Conservation (phyloP, 2,329 filamentous ascomycete genomes). For the Aspergillus floridensis region DNA sequence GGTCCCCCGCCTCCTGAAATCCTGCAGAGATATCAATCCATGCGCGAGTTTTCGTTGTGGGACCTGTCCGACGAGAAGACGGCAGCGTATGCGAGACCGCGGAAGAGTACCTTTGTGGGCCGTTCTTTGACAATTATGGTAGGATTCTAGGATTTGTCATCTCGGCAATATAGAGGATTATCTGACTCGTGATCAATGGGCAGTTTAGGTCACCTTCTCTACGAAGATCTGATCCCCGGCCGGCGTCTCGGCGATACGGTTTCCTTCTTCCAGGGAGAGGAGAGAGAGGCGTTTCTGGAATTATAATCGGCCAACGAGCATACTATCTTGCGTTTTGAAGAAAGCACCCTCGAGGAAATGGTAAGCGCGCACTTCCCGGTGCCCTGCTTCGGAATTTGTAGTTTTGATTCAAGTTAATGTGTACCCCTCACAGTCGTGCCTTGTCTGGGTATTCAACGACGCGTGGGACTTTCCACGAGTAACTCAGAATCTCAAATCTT, state of each 20-base stretch:
- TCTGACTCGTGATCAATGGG: too few species aligned
- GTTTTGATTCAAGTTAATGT: too few species aligned
- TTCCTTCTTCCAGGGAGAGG: slow-evolving; percentile 28
- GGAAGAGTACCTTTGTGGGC: slow-evolving; percentile 37
- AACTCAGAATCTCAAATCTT: background rate
- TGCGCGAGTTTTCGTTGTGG: slow-evolving; percentile 30
- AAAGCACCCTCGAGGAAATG: slow-evolving; percentile 1
- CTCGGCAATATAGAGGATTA: background rate
- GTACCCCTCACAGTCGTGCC: background rate
- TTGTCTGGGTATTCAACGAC: slow-evolving; percentile 8
- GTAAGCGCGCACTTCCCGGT: background rate
- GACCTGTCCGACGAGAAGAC: slow-evolving; percentile 29
- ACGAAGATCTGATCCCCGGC: slow-evolving; percentile 33
- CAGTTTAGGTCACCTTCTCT: slow-evolving; percentile 32
- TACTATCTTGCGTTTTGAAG: slow-evolving; percentile 1
- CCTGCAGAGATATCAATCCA: slow-evolving; percentile 33
- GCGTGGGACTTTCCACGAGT: slow-evolving; percentile 5
- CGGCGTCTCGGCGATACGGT: slow-evolving; percentile 29
- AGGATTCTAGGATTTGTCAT: slow-evolving; percentile 12
- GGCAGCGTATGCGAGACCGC: slow-evolving; percentile 31
- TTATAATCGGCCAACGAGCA: background rate
- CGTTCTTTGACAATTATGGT: slow-evolving; percentile 38
- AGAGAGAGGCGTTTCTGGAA: slow-evolving; percentile 33
- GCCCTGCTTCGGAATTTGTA: background rate
- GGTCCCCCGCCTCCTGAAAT: slow-evolving; percentile 40